Evolutionary conservation across 306 rosid species (phyloP).

Genomic region (Lathyrus oleraceus): DNA sequence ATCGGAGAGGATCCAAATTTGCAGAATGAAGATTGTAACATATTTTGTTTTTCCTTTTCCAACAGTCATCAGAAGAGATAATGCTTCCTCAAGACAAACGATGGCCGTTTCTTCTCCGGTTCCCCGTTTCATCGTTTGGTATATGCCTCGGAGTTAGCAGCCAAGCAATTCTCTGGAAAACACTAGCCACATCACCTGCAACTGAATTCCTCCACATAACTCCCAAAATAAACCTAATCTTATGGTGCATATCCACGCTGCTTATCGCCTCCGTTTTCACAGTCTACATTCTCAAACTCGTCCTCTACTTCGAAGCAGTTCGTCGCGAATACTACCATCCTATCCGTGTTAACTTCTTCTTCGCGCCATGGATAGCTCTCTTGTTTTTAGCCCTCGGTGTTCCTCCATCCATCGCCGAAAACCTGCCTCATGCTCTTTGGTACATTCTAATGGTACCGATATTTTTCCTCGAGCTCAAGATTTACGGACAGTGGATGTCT

Average conservation of each 20-base stretch:
- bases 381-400: conserved; percentile 72
- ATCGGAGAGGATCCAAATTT: background rate
- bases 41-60: background rate
- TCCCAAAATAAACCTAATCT: conserved; percentile 50
- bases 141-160: conserved; percentile 87
- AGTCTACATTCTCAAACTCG: conserved; percentile 56
- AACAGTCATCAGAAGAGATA: conserved; percentile 82
- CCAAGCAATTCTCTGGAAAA: conserved; percentile 92
- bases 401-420: conserved; percentile 61
- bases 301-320: conserved; percentile 86
- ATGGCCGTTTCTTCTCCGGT: conserved; percentile 91
- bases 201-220: conserved; percentile 70
- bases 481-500: conserved; percentile 98
- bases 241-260: conserved; percentile 68
- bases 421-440: conserved; percentile 63
- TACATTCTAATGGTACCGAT: conserved; percentile 82
- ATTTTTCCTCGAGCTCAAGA: conserved; percentile 76
- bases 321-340: conserved; percentile 91
- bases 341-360: conserved; percentile 84
- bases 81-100: conserved; percentile 68
- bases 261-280: conserved; percentile 42
- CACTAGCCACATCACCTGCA: conserved; percentile 62
- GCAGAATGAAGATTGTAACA: conserved; percentile 15
- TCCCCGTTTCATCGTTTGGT: conserved; percentile 73
- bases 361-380: conserved; percentile 86